Evolutionary conservation across 441 rosid genomes (phyloP), one percentile per base, ranked within the genome.

Genomic region (Populus hybrid): DNA sequence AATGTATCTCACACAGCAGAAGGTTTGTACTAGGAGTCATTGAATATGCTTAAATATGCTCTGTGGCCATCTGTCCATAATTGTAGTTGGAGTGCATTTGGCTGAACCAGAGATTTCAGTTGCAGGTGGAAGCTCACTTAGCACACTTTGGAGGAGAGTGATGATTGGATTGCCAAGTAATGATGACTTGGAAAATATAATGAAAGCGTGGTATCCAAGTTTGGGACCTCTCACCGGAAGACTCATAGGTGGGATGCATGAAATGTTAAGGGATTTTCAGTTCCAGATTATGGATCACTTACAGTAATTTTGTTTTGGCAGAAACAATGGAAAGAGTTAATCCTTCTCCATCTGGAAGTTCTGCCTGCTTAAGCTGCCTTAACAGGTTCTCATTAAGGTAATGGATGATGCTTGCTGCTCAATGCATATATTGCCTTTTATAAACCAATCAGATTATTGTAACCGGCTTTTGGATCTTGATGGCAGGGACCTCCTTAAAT

Each of bases 401-500:
- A 72, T 69, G 32, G 28, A 67, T n/a, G 42, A 76, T 67, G 16
- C 50, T 72, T 71, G 4, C 78, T 65, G 16, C 50, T 72, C 67
- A 6, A 57, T 50, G 68, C 42, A 36, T 71, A 69, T 78, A 57
- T 75, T 66, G 64, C 59, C 20, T 71, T 46, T 75, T 64, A 40
- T 14, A 59, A 70, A 4, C 78, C 38, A 46, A 28, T 67, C 67
- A 61, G 63, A 78, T 78, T 77, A 36, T 69, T 57, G 54, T 78
- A 32, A 74, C 64, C 68, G 63, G 24, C 76, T 81, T 81, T 79
- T 80, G 72, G 76, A 76, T 83, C 54, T 68, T 86, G 34, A 79
- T 85, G 79, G 70, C 88, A 97, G 99, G 90, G 99, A 97, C 89
- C 91, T 97, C 76, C 92, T 97, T 69, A 95, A 97, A 87, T 95